A percentile compares a stretch with the other conserved stretches of the same genome.
These are phyloP conservation scores for Apiospora hydei DNA, from an alignment of 2,329 filamentous ascomycete genomes.

Conservation along the genomic window DNA sequence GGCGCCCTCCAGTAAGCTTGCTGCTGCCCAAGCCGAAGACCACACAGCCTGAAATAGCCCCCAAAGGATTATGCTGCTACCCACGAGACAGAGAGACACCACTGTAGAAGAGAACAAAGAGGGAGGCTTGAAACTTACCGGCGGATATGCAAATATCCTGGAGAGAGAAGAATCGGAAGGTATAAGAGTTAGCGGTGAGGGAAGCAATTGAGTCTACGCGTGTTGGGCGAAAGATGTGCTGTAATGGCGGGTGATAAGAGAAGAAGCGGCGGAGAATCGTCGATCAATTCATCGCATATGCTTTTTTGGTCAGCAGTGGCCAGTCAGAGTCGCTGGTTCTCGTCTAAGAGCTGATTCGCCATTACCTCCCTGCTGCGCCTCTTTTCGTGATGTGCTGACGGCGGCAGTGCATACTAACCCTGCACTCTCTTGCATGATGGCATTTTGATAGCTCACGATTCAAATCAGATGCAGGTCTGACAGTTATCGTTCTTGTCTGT, in stretches of 20 bases:
- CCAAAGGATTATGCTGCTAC: not conserved
- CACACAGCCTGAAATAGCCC: not conserved
- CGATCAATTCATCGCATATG: constrained; percentile 16
- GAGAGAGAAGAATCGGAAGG: not conserved
- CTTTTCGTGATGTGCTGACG: constrained; percentile 15
- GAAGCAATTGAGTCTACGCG: not conserved
- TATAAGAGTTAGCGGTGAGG: not conserved
- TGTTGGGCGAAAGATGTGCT: not conserved
- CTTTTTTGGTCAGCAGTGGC: not conserved
- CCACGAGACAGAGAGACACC: not conserved
- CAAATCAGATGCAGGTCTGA: not conserved
- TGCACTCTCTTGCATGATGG: not conserved
- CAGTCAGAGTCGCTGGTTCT: not conserved
- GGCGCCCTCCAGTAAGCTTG: not conserved
- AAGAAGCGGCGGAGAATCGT: not conserved
- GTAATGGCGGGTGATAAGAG: not conserved
- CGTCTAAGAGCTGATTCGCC: constrained; percentile 4
- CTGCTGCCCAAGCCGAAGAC: constrained; percentile 3
- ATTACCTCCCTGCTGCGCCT: not conserved
- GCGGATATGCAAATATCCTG: not conserved
- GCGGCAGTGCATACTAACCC: not conserved
- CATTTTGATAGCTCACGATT: not conserved
- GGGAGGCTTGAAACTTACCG: not conserved
- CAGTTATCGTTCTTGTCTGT: not conserved
- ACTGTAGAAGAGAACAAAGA: not conserved